These are phyloP conservation scores for Arthrobotrys conoides DNA, from an alignment of 2,329 filamentous ascomycete species.

Conservation along the genomic window DNA sequence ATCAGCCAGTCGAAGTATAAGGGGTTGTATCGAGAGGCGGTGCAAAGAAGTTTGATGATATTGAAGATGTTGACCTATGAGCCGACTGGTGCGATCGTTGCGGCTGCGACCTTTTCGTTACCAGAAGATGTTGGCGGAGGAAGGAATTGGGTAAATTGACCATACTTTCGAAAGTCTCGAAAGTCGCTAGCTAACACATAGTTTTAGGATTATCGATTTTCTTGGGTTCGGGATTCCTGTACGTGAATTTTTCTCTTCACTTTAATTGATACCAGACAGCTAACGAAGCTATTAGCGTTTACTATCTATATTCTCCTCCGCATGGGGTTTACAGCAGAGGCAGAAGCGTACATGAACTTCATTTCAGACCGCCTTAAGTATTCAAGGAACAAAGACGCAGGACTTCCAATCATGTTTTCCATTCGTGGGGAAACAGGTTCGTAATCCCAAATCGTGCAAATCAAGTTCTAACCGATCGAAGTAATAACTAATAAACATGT, in stretches of 20 bases:
- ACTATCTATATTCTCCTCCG: constrained; percentile 74
- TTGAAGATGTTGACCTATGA: constrained; percentile 84
- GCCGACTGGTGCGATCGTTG: constrained; percentile 82
- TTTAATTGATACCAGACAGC: constrained; percentile 69
- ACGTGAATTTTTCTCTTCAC: constrained; percentile 71
- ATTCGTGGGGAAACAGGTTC: constrained; percentile 77
- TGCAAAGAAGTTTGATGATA: constrained; percentile 79
- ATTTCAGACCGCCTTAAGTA: constrained; percentile 79
- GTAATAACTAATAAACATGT: background rate
- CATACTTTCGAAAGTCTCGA: background rate
- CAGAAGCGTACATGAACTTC: constrained; percentile 82
- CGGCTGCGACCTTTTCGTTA: constrained; percentile 82
- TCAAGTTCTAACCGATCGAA: constrained; percentile 69
- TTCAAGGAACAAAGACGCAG: constrained; percentile 74
- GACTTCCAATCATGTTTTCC: constrained; percentile 84
- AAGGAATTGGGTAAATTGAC: constrained; percentile 68
- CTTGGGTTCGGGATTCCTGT: constrained; percentile 81
- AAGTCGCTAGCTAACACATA: background rate
- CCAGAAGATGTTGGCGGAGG: constrained; percentile 80
- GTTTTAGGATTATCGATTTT: constrained; percentile 77
- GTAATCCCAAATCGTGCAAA: constrained; percentile 75
- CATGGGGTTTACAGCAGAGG: constrained; percentile 81
- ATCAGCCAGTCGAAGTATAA: constrained; percentile 79
- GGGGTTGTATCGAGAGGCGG: constrained; percentile 80
- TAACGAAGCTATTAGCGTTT: constrained; percentile 31